Percentiles rank a stretch among this genome's conserved stretches.
Conservation (phyloP, 768 basidiomycete species). For the Podaxis sp. region DNA sequence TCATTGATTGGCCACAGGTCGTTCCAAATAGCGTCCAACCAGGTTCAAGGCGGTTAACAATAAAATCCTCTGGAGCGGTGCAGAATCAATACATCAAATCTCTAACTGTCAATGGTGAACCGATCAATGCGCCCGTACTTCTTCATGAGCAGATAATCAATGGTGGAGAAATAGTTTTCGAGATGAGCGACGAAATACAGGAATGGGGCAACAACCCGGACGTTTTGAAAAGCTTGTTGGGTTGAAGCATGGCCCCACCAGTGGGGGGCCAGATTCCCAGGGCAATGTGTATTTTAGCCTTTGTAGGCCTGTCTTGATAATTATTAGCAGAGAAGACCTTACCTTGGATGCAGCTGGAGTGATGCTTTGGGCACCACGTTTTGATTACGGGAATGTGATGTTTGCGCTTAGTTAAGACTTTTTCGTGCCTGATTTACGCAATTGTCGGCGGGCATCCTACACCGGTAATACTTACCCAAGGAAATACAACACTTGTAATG, state of each 20-base stretch:
- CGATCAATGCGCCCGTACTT: slow-evolving; percentile 46
- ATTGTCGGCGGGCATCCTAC: not conserved
- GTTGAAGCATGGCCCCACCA: not conserved
- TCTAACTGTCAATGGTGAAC: slow-evolving; percentile 52
- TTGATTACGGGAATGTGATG: not conserved
- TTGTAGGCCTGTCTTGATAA: no score
- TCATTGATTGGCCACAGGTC: slow-evolving; percentile 49
- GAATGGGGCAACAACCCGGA: slow-evolving; percentile 31
- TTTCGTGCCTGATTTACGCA: not conserved
- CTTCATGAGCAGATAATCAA: slow-evolving; percentile 56
- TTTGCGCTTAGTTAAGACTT: not conserved
- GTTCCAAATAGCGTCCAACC: slow-evolving; percentile 17
- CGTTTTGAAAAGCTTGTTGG: slow-evolving; percentile 17
- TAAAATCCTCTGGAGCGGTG: slow-evolving; percentile 56
- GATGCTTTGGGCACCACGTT: no score
- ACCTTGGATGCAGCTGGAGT: no score
- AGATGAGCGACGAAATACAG: slow-evolving; percentile 51
- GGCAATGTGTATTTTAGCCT: not conserved
- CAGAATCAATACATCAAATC: slow-evolving; percentile 60
- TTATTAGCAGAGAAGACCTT: no score
- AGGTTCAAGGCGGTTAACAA: slow-evolving; percentile 37
- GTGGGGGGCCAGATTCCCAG: not conserved
- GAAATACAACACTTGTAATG: not conserved
- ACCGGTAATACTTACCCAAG: not conserved
- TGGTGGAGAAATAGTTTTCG: slow-evolving; percentile 60